A percentile compares a stretch with the other conserved stretches of the same genome.
Conservation (phyloP, 169 alveolate species). For the Theileria parva region DNA sequence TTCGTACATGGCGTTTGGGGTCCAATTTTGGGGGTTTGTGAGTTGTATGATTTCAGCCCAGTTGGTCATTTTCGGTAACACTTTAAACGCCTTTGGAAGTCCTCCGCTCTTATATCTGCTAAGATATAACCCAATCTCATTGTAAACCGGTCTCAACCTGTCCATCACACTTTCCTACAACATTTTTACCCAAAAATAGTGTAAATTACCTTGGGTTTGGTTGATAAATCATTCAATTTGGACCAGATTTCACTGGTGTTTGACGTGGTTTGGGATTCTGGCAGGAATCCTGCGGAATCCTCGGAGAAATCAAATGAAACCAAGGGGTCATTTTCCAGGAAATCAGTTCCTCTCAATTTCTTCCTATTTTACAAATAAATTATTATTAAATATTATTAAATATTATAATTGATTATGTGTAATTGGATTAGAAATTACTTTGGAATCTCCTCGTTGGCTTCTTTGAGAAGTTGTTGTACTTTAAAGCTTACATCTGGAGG, state of each 20-base stretch:
- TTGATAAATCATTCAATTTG: neutral
- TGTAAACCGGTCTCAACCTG: slow-evolving; percentile 36
- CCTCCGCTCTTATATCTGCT: slow-evolving; percentile 88
- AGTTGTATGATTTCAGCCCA: slow-evolving; percentile 91
- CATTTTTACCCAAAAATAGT: neutral
- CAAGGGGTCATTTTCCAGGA: slow-evolving; percentile 49
- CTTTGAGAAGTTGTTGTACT: slow-evolving; percentile 46
- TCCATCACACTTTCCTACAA: slow-evolving; percentile 19
- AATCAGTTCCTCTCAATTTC: slow-evolving; percentile 27
- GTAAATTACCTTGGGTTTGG: neutral
- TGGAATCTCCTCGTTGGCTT: slow-evolving; percentile 34
- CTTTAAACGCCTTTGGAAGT: slow-evolving; percentile 91
- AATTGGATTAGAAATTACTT: slow-evolving; percentile 34
- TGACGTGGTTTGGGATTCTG: slow-evolving; percentile 22
- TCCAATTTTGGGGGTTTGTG: slow-evolving; percentile 93
- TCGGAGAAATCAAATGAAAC: slow-evolving; percentile 22
- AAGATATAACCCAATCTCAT: slow-evolving; percentile 50
- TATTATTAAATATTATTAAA: neutral
- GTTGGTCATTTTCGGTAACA: slow-evolving; percentile 87
- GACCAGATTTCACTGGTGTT: slow-evolving; percentile 34
- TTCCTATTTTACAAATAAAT: slow-evolving; percentile 14
- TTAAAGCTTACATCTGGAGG: slow-evolving; percentile 46
- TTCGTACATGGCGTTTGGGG: slow-evolving; percentile 91
- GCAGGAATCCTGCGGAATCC: slow-evolving; percentile 50
- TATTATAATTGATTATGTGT: slow-evolving; percentile 21